Percentiles rank a stretch among this genome's conserved stretches.
Conservation (phyloP, 2,329 filamentous ascomycete genomes). For the Xylaria arbuscula region DNA sequence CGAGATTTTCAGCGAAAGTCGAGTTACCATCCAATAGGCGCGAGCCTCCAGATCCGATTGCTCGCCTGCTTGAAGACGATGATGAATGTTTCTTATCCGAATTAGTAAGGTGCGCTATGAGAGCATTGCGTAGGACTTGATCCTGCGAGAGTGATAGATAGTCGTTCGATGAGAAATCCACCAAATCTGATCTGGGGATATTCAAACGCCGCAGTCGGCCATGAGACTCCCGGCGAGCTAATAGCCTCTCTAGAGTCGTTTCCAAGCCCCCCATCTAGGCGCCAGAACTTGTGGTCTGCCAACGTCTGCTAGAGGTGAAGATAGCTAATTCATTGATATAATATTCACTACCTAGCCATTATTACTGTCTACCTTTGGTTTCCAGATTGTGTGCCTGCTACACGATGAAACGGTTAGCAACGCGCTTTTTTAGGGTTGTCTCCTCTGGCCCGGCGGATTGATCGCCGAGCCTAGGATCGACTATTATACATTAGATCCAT, state of each 20-base stretch:
- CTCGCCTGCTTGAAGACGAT: slow-evolving; percentile 29
- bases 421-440: neutral
- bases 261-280: slow-evolving; percentile 36
- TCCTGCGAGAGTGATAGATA: slow-evolving; percentile 79
- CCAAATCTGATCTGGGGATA: slow-evolving; percentile 72
- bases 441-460: neutral
- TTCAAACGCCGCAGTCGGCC: slow-evolving; percentile 59
- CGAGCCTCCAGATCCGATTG: slow-evolving; percentile 62
- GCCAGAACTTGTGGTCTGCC: slow-evolving; percentile 11
- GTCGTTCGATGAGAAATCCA: slow-evolving; percentile 82
- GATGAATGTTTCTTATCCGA: slow-evolving; percentile 1
- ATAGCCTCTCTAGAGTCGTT: slow-evolving; percentile 37
- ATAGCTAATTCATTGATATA: neutral
- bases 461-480: neutral
- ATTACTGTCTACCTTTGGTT: neutral
- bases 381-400: neutral
- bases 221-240: slow-evolving; percentile 45
- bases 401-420: neutral
- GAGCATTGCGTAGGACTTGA: slow-evolving; percentile 57
- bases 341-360: neutral
- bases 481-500: slow-evolving; percentile 7
- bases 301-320: neutral
- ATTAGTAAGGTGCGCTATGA: slow-evolving; percentile 20
- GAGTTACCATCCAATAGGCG: slow-evolving; percentile 66
- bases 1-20: slow-evolving; percentile 57